These are phyloP conservation scores for Apiospora sp. DNA, from an alignment of 2,329 filamentous ascomycete species.

Conservation along the genomic window DNA sequence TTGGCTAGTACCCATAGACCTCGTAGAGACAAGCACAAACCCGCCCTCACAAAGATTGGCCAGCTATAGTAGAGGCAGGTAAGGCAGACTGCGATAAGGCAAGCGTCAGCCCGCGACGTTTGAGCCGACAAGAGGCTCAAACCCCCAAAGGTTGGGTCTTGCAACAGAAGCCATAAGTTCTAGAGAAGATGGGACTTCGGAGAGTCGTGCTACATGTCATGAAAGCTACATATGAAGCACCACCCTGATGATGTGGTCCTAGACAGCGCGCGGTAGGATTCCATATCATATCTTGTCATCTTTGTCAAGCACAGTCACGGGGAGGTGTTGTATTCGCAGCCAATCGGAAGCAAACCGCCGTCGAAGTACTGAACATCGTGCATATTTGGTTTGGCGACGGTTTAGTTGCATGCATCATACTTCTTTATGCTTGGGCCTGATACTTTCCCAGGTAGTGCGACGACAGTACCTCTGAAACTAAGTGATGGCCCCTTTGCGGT, in stretches of 20 bases:
- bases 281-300: not conserved
- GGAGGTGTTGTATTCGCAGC: not conserved
- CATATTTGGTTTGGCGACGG: not conserved
- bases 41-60: not conserved
- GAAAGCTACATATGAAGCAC: not conserved
- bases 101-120: not conserved
- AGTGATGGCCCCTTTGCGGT: not conserved
- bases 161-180: not conserved
- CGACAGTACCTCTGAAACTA: not conserved
- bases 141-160: not conserved
- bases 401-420: constrained; percentile 11
- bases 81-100: not conserved
- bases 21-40: not conserved
- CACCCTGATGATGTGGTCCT: not conserved
- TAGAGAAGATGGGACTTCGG: not conserved
- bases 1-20: not conserved
- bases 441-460: not conserved
- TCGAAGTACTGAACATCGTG: not conserved
- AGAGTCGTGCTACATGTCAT: not conserved
- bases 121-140: not conserved
- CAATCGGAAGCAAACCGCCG: not conserved
- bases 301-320: not conserved
- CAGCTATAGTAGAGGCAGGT: not conserved
- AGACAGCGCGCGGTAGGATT: not conserved
- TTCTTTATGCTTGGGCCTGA: not conserved